These are phyloP conservation scores for Melaleuca quinquenervia DNA, from an alignment of 345 rosid species.

Conservation along the genomic window DNA sequence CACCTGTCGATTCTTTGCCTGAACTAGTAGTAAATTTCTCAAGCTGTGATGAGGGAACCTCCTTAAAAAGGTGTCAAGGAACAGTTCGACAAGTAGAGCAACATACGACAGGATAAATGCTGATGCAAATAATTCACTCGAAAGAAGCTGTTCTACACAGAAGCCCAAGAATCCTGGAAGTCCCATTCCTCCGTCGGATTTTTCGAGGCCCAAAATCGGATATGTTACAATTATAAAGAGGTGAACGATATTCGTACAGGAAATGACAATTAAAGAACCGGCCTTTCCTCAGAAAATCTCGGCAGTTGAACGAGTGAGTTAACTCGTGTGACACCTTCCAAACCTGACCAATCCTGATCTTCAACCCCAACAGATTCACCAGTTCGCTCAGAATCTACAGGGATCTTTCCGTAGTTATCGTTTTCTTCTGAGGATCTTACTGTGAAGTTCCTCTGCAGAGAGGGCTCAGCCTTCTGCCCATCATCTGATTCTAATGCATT, in stretches of 20 bases:
- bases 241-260: background rate
- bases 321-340: constrained; percentile 95
- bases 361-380: constrained; percentile 23
- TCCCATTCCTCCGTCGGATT: background rate
- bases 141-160: background rate
- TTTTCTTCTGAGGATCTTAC: constrained; percentile 67
- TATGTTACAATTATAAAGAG: background rate
- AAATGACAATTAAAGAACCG: constrained; percentile 12
- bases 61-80: background rate
- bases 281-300: constrained; percentile 73
- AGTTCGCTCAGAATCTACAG: constrained; percentile 22
- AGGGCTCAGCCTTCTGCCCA: constrained; percentile 73
- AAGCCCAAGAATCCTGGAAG: background rate
- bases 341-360: constrained; percentile 84
- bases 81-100: background rate
- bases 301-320: constrained; percentile 98
- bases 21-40: background rate
- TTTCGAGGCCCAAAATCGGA: background rate
- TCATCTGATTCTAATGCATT: constrained; percentile 71
- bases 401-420: constrained; percentile 21
- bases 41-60: background rate
- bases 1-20: background rate
- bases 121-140: background rate
- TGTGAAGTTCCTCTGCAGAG: constrained; percentile 76
- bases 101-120: background rate